These are phyloP conservation scores for Solanum bulbocastanum DNA, from an alignment of 257 asterid species.

Conservation along the genomic window DNA sequence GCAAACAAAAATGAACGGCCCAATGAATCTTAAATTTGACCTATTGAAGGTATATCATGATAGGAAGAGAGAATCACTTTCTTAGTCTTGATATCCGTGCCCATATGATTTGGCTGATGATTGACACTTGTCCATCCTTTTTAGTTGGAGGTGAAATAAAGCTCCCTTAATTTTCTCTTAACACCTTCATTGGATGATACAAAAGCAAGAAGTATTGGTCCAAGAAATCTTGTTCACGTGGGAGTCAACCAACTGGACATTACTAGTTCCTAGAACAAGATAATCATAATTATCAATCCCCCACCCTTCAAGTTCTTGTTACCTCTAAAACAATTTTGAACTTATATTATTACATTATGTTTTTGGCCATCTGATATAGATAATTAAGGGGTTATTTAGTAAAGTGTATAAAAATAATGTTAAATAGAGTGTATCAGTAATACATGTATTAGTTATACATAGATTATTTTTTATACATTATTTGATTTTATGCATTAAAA, in stretches of 20 bases:
- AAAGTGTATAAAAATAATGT: too few relatives aligned
- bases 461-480: too few relatives aligned
- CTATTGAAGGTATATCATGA: background rate
- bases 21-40: background rate
- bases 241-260: background rate
- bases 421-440: too few relatives aligned
- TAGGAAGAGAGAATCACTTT: background rate
- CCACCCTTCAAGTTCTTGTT: background rate
- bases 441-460: too few relatives aligned
- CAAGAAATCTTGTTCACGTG: slow-evolving; percentile 11
- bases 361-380: too few relatives aligned
- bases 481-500: too few relatives aligned
- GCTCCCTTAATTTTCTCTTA: background rate
- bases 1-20: background rate
- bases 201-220: background rate
- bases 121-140: slow-evolving; percentile 19
- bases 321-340: fast-evolving
- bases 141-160: background rate
- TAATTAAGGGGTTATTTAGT: too few relatives aligned
- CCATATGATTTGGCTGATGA: slow-evolving; percentile 13
- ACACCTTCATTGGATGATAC: background rate
- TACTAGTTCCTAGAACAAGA: background rate
- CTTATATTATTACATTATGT: too few relatives aligned
- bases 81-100: background rate
- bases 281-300: background rate